phyloP scores from a whole-genome alignment of 805 yeast genomes.

The Monosporozyma aerobia region DNA sequence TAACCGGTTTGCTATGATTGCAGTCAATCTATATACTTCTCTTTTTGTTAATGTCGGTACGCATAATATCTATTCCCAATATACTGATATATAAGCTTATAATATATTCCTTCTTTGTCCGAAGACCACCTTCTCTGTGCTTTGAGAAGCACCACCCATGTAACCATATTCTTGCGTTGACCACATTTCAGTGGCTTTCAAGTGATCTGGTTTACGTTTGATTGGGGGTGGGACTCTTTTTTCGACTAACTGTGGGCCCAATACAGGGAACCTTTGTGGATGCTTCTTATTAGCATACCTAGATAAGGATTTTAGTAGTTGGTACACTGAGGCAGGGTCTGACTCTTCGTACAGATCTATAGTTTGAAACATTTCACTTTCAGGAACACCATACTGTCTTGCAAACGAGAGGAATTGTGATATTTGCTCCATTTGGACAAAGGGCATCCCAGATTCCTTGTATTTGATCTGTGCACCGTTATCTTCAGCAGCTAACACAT shows the following conservation, averaged over 20 bases:
- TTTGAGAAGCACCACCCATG: slow-evolving; percentile 48
- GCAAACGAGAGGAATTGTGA: slow-evolving; percentile 60
- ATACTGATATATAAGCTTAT: slow-evolving; percentile 1
- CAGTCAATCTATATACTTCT: too few relatives aligned
- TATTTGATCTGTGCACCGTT: slow-evolving; percentile 31
- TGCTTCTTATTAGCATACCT: slow-evolving; percentile 53
- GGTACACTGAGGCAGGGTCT: slow-evolving; percentile 73
- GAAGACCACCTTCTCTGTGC: slow-evolving; percentile 44
- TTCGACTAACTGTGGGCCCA: slow-evolving; percentile 49
- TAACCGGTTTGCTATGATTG: not conserved
- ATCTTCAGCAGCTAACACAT: slow-evolving; percentile 30
- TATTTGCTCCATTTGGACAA: slow-evolving; percentile 75
- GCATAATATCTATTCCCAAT: too few relatives aligned
- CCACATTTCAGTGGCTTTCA: slow-evolving; percentile 39
- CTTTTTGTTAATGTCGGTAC: too few relatives aligned
- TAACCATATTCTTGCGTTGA: slow-evolving; percentile 52
- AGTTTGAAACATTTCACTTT: slow-evolving; percentile 75
- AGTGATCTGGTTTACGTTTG: slow-evolving; percentile 47
- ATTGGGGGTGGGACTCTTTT: slow-evolving; percentile 41
- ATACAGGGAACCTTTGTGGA: slow-evolving; percentile 37
- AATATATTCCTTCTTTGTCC: slow-evolving; percentile 43
- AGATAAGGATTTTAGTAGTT: slow-evolving; percentile 64
- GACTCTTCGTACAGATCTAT: slow-evolving; percentile 56
- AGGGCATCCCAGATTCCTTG: slow-evolving; percentile 64
- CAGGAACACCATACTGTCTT: slow-evolving; percentile 58